Evolutionary conservation across 2,329 filamentous ascomycete genomes (phyloP), one percentile per base, ranked within the genome.

Genomic region (Elsinoe fawcettii): DNA sequence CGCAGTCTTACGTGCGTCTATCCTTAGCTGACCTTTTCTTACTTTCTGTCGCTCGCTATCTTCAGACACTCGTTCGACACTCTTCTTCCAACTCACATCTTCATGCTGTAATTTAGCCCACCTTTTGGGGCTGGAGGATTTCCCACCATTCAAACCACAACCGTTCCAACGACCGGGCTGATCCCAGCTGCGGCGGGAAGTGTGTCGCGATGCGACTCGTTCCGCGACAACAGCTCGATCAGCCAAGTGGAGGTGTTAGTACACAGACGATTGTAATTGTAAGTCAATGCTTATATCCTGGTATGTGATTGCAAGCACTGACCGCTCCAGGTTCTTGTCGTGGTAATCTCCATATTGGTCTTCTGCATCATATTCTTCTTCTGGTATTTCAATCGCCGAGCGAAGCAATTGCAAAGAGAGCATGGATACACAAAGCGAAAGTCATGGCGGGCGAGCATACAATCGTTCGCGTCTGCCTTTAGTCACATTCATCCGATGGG

Each of bases 331-430:
- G 56, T 60, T 8, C 51, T 60, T 14, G 60, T 59, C 18, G 56
- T 57, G 41, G 56, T 61, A 5, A 57, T 55, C 27, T 54, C 58
- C 14, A 49, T 44, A n/a, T 56, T 61, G 3, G 32, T 59, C 11
- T 56, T 59, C 27, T 55, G 30, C 22, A 59, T 60, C 18, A 56
- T 61, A 14, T 34, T 56, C 8, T 60, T 56, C 54, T 54, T 61
- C 36, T 54, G 47, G 37, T 53, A 43, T 30, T 53, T 46, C 34
- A 55, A 46, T 25, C 23, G 49, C 11, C 56, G 56, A 23, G 37
- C 47, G n/a, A 55, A 55, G 22, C 49, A 37, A 36, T 18, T 56
- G 11, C 55, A 56, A 22, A 23, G 47, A 12, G 34, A 58, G 47
- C 56, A 53, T 43, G 34, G 32, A 18, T 27, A 41, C n/a, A 37